Evolutionary conservation across 345 rosid genomes (phyloP), one percentile per base, ranked within the genome.

Genomic region (Ricinus communis): DNA sequence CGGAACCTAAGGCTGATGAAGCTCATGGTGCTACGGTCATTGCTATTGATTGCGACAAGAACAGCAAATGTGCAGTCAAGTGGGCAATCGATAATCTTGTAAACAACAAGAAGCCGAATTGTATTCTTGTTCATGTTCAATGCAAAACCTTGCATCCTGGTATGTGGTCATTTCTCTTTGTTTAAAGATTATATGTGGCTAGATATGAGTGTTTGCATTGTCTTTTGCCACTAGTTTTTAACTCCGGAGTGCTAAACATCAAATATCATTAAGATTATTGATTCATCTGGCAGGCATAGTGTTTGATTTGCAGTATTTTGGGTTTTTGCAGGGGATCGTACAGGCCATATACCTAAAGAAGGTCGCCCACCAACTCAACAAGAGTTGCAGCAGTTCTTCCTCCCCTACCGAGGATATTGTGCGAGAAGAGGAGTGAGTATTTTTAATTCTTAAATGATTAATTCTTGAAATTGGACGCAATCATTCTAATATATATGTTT

Each of bases 371-470:
- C 86, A 62, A 81, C 76, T 22, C 73, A 79, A 50, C 81, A 80
- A 13, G 96, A 93, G 66, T 62, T 82, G 40, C 78, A 81, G 59
- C 77, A 81, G 10, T 80, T 86, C 27, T 90, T 90, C 80, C 89
- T 88, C 71, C 93, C 91, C 13, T 90, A 60, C 62, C 75, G 88
- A 25, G 95, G 86, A 73, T 86, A 79, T 65, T 93, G 91, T 33
- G 88, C 91, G 58, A 80, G 93, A 43, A 87, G 87, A 83, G 96
- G 95, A 82, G 96, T 86, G 46, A 85, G 83, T 69, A 1, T 43
- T 8, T 43, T 43, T 43, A n/a, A 3, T 43, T 9, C 2, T 25
- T 24, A 28, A 7, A 55, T 55, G 59, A 24, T 55, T 55, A 8
- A 54, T 43, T 4, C 24, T 50, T 18, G 54, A 50, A 50, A 50